A percentile compares a stretch with the other conserved stretches of the same genome.
These are phyloP conservation scores for Mycena vitilis DNA, from an alignment of 768 basidiomycete species.

Conservation along the genomic window DNA sequence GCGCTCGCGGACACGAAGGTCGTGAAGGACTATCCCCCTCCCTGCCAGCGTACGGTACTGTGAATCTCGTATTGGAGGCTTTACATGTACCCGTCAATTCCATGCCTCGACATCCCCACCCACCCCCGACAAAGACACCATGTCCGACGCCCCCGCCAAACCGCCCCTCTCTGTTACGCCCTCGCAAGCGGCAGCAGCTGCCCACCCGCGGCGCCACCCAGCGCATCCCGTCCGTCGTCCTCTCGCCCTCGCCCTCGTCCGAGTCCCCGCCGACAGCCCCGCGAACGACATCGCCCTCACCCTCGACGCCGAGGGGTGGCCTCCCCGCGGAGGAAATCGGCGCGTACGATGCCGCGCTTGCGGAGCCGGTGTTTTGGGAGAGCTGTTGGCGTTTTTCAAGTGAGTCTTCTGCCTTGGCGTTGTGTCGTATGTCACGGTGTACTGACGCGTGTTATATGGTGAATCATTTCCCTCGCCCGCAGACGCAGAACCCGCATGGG, in stretches of 20 bases:
- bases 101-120: conserved; percentile 22
- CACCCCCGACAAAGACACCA: conserved; percentile 24
- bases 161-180: conserved; percentile 39
- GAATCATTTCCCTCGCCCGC: conserved; percentile 56
- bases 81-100: conserved; percentile 49
- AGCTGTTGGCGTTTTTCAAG: conserved; percentile 73
- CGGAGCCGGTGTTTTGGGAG: conserved; percentile 85
- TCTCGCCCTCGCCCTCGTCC: conserved; percentile 79
- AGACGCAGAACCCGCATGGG: conserved; percentile 82
- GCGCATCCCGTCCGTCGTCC: conserved; percentile 81
- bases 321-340: conserved; percentile 58
- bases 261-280: conserved; percentile 37
- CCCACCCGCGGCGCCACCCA: conserved; percentile 56
- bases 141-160: conserved; percentile 38
- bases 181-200: conserved; percentile 20
- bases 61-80: conserved; percentile 90
- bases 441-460: not conserved
- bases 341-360: conserved; percentile 75
- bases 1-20: conserved; percentile 90
- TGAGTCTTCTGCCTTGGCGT: conserved; percentile 36
- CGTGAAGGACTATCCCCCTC: conserved; percentile 89
- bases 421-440: no score
- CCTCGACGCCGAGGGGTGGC: conserved; percentile 64
- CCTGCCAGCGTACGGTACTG: conserved; percentile 80
- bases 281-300: conserved; percentile 73